Evolutionary conservation across 208 protist genomes (phyloP).

Genomic region (Balamuthia mandrillaris): DNA sequence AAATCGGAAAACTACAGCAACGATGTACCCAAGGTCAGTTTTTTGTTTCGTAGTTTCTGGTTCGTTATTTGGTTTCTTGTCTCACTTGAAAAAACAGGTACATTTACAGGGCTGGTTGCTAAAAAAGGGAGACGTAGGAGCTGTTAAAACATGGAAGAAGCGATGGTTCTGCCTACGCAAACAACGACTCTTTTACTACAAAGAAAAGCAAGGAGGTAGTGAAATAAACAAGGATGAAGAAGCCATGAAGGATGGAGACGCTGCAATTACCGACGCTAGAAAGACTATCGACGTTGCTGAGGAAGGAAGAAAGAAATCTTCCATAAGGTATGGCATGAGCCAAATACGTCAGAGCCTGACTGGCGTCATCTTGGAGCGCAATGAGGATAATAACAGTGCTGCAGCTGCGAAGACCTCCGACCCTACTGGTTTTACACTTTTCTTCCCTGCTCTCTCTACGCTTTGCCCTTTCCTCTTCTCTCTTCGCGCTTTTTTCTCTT

Average conservation of each 20-base stretch:
- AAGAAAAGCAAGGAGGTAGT: too few relatives aligned
- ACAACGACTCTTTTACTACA: conserved; percentile 27
- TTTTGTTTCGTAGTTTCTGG: too few relatives aligned
- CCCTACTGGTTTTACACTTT: background rate
- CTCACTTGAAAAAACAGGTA: too few relatives aligned
- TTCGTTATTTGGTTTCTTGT: too few relatives aligned
- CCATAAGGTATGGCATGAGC: background rate
- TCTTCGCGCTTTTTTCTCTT: background rate
- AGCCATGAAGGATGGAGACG: too few relatives aligned
- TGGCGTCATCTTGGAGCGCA: background rate
- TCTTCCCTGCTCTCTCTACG: background rate
- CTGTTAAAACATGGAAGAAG: conserved; percentile 37
- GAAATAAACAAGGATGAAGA: too few relatives aligned
- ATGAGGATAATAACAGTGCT: background rate
- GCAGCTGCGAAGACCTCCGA: background rate
- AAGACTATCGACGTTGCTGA: too few relatives aligned
- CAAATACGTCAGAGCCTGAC: background rate
- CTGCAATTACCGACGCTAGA: too few relatives aligned
- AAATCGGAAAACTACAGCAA: too few relatives aligned
- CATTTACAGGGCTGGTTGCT: conserved; percentile 10
- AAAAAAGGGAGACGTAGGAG: conserved; percentile 30
- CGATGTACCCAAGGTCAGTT: too few relatives aligned
- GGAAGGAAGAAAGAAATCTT: too few relatives aligned
- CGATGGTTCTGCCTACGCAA: conserved; percentile 21
- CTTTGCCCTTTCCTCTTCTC: background rate